Conservation (phyloP, 306 rosid genomes). For the Potentilla sterilis region DNA sequence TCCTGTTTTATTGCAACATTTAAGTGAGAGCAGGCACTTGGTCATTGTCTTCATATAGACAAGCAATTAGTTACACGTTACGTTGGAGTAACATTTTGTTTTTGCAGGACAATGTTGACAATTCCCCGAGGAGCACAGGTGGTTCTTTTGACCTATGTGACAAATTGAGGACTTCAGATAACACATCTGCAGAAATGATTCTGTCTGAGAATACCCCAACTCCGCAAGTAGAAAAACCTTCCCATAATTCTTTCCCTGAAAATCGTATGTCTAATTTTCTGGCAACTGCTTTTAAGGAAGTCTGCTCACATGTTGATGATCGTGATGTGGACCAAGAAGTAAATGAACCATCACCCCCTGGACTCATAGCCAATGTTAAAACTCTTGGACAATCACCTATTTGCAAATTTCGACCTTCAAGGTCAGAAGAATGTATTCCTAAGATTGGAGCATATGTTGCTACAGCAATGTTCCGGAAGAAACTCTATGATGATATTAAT, state of each 20-base stretch:
- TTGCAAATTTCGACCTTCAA: slow-evolving; percentile 57
- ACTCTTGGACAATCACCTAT: slow-evolving; percentile 23
- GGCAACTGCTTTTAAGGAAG: slow-evolving; percentile 54
- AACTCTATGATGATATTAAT: slow-evolving; percentile 67
- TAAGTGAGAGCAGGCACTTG: not conserved
- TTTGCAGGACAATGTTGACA: slow-evolving; percentile 46
- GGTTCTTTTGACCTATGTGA: slow-evolving; percentile 30
- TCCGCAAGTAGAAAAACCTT: slow-evolving; percentile 29
- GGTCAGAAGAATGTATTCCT: slow-evolving; percentile 48
- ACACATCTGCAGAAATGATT: slow-evolving; percentile 19
- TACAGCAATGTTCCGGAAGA: slow-evolving; percentile 74
- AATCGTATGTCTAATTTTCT: slow-evolving; percentile 47
- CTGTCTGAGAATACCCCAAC: slow-evolving; percentile 25
- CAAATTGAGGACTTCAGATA: slow-evolving; percentile 30
- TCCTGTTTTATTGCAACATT: slow-evolving; percentile 15
- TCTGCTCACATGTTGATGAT: slow-evolving; percentile 36
- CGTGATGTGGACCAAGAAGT: slow-evolving; percentile 40
- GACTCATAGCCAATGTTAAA: slow-evolving; percentile 46
- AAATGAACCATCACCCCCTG: slow-evolving; percentile 61
- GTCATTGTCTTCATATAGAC: not conserved
- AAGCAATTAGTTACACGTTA: not conserved
- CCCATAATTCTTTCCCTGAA: slow-evolving; percentile 30
- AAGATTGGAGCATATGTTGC: slow-evolving; percentile 74
- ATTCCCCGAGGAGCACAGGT: slow-evolving; percentile 16
- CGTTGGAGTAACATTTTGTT: slow-evolving; percentile 28